These are phyloP conservation scores for Entomortierella lignicola DNA, from an alignment of 192 early-diverging fungal genomes.

Conservation along the genomic window DNA sequence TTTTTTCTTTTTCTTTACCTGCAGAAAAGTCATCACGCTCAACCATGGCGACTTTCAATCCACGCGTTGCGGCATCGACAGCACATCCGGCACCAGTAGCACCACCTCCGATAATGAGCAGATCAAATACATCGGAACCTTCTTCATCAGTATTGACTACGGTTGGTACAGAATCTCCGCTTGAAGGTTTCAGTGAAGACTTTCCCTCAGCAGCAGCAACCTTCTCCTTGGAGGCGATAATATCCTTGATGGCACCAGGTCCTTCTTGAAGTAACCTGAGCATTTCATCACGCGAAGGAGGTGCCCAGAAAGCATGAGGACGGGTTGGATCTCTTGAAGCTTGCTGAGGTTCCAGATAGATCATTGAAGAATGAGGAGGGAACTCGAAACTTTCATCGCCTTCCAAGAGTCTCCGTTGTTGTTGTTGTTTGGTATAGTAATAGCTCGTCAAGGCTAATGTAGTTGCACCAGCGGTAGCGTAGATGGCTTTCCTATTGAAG, in stretches of 20 bases:
- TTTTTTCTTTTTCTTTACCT: slow-evolving; percentile 52
- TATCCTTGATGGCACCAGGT: slow-evolving; percentile 57
- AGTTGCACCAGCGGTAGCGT: slow-evolving; percentile 38
- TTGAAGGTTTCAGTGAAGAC: too few species aligned
- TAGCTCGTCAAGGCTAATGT: slow-evolving; percentile 33
- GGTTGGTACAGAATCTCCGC: too few species aligned
- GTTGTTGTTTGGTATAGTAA: slow-evolving; percentile 32
- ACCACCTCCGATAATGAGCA: slow-evolving; percentile 94
- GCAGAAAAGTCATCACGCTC: slow-evolving; percentile 96
- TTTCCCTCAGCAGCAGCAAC: too few species aligned
- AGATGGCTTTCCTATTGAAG: slow-evolving; percentile 23
- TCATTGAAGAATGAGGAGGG: slow-evolving; percentile 46
- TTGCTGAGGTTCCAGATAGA: slow-evolving; percentile 44
- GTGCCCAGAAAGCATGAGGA: slow-evolving; percentile 79
- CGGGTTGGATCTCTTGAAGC: slow-evolving; percentile 43
- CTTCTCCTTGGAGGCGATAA: slow-evolving; percentile 46
- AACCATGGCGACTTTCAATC: slow-evolving; percentile 92
- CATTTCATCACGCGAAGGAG: slow-evolving; percentile 80
- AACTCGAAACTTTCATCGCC: slow-evolving; percentile 26
- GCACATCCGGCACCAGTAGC: slow-evolving; percentile 95
- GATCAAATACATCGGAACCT: slow-evolving; percentile 73
- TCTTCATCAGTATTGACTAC: slow-evolving; percentile 4
- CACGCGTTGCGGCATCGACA: slow-evolving; percentile 93
- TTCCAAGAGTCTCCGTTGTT: slow-evolving; percentile 3
- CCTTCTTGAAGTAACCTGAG: slow-evolving; percentile 69